Percentiles rank a stretch among this genome's conserved stretches.
Conservation (phyloP, 2,329 filamentous ascomycete genomes). For the Spiromastix sp. region DNA sequence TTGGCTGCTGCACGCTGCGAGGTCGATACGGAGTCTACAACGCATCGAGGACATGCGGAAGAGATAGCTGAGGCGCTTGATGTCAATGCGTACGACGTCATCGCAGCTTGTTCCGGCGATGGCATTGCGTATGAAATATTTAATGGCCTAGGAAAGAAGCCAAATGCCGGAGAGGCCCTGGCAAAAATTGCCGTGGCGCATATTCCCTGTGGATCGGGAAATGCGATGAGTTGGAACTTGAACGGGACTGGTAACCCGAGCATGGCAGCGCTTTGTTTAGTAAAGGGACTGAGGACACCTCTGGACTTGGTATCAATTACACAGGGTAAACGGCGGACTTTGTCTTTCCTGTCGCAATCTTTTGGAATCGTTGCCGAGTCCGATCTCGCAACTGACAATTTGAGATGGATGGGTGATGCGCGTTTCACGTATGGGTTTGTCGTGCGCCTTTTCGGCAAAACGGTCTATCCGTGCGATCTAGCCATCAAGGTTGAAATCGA, state of each 20-base stretch:
- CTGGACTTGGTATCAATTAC: constrained; percentile 83
- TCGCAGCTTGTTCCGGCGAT: constrained; percentile 85
- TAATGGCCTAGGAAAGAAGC: constrained; percentile 72
- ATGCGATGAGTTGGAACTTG: constrained; percentile 84
- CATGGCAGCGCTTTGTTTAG: constrained; percentile 67
- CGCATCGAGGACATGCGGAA: constrained; percentile 63
- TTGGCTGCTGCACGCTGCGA: constrained; percentile 71
- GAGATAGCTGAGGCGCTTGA: constrained; percentile 68
- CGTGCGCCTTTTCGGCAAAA: constrained; percentile 63
- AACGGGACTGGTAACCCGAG: constrained; percentile 69
- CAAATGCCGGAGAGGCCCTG: constrained; percentile 65
- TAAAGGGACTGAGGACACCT: constrained; percentile 78
- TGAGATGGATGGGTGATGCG: constrained; percentile 84
- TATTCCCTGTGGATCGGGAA: constrained; percentile 86
- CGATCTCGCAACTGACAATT: constrained; percentile 79
- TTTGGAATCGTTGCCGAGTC: constrained; percentile 83
- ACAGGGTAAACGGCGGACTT: constrained; percentile 59
- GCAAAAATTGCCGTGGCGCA: constrained; percentile 70
- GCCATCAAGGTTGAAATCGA: constrained; percentile 73
- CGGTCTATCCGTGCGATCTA: constrained; percentile 78
- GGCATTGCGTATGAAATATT: constrained; percentile 89
- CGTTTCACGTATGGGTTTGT: constrained; percentile 81
- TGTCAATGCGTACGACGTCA: constrained; percentile 68
- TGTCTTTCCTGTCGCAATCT: constrained; percentile 86
- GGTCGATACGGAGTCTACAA: constrained; percentile 63